These are phyloP conservation scores for Botrytis byssoidea DNA, from an alignment of 2,329 filamentous ascomycete species.

Conservation along the genomic window DNA sequence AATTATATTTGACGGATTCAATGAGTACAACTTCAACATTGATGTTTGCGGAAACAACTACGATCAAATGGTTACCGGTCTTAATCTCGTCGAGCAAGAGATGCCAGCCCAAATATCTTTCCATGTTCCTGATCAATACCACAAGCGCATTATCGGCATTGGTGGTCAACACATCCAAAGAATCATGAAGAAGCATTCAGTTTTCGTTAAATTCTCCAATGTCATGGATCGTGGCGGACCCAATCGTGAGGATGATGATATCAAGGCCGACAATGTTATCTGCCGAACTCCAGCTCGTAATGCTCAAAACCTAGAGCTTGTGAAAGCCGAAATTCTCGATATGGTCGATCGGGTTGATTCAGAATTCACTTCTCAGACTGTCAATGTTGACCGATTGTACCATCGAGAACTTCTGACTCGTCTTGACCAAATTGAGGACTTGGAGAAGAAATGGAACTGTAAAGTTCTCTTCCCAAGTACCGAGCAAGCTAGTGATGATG, in stretches of 20 bases:
- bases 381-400: constrained; percentile 91
- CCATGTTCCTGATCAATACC: constrained; percentile 97
- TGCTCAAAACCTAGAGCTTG: constrained; percentile 91
- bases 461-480: constrained; percentile 98
- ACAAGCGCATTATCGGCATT: constrained; percentile 98
- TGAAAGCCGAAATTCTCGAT: constrained; percentile 98
- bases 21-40: constrained; percentile 99
- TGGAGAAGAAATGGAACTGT: constrained; percentile 99
- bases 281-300: constrained; percentile 96
- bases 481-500: constrained; percentile 93
- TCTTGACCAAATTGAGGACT: constrained; percentile 83
- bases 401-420: constrained; percentile 91
- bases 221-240: constrained; percentile 93
- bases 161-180: constrained; percentile 98
- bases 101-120: constrained; percentile 99
- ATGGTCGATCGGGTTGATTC: constrained; percentile 91
- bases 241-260: constrained; percentile 94
- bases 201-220: constrained; percentile 99
- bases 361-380: constrained; percentile 91
- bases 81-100: constrained; percentile 93
- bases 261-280: constrained; percentile 98
- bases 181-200: constrained; percentile 99
- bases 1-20: constrained; percentile 98
- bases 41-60: constrained; percentile 92
- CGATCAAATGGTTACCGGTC: constrained; percentile 88